A percentile compares a stretch with the other conserved stretches of the same genome.
These are phyloP conservation scores for Lentinus brumalis DNA, from an alignment of 768 basidiomycete species.

Conservation along the genomic window DNA sequence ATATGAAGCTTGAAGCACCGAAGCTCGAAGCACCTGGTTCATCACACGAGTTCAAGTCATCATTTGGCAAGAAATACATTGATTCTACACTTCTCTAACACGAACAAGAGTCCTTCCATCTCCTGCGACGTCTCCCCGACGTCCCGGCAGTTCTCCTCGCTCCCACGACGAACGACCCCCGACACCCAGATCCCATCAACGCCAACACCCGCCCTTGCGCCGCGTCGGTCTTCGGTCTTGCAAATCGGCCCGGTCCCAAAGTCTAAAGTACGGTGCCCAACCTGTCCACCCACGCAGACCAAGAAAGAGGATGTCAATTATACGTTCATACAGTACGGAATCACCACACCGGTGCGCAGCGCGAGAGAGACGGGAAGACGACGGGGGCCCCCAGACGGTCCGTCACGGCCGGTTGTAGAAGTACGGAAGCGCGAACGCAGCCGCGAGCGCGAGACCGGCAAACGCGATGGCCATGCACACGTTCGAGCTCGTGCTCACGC, in stretches of 20 bases:
- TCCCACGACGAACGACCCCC: slow-evolving; percentile 10
- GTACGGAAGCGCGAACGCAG: slow-evolving; percentile 34
- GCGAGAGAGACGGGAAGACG: background rate
- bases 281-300: slow-evolving; percentile 15
- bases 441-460: slow-evolving; percentile 32
- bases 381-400: slow-evolving; percentile 10
- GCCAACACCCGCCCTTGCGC: background rate
- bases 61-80: background rate
- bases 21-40: too few relatives aligned
- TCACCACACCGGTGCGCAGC: background rate
- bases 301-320: slow-evolving; percentile 21
- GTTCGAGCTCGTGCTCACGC: slow-evolving; percentile 8
- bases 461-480: slow-evolving; percentile 29
- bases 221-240: background rate
- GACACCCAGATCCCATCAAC: slow-evolving; percentile 13
- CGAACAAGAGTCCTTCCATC: background rate
- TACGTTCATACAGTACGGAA: slow-evolving; percentile 16
- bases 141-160: too few relatives aligned
- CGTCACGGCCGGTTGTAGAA: slow-evolving; percentile 26
- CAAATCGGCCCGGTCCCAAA: background rate
- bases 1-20: too few relatives aligned
- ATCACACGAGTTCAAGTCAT: background rate
- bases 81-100: slow-evolving; percentile 8
- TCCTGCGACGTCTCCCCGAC: too few relatives aligned
- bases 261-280: slow-evolving; percentile 24